phyloP scores from a whole-genome alignment of 2,329 filamentous ascomycete genomes.

The Cladobotryum protrusum region DNA sequence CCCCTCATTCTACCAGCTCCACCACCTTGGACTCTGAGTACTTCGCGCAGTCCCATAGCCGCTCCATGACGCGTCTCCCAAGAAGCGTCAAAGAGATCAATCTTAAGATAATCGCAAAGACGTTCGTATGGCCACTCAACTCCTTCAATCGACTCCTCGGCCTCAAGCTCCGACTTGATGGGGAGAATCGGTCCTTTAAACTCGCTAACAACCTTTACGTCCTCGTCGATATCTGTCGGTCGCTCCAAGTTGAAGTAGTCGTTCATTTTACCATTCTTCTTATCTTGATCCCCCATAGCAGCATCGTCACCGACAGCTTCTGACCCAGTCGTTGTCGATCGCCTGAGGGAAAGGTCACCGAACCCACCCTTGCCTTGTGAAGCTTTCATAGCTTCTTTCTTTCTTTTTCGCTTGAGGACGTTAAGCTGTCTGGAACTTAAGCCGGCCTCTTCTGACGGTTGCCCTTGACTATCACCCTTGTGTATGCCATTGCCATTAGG shows the following conservation, averaged over 20 bases:
- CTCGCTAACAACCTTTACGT: slow-evolving; percentile 86
- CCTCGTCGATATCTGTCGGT: slow-evolving; percentile 72
- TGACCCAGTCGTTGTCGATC: slow-evolving; percentile 53
- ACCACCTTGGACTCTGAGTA: slow-evolving; percentile 82
- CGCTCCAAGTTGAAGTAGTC: slow-evolving; percentile 93
- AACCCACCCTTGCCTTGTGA: slow-evolving; percentile 80
- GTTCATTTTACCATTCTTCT: slow-evolving; percentile 57
- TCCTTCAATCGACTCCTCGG: slow-evolving; percentile 69
- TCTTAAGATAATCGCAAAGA: slow-evolving; percentile 85
- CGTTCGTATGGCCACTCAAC: slow-evolving; percentile 91
- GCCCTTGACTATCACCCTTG: slow-evolving; percentile 34
- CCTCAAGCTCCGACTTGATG: slow-evolving; percentile 80
- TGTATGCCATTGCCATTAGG: slow-evolving; percentile 27
- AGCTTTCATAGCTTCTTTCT: slow-evolving; percentile 80
- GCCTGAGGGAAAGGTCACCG: slow-evolving; percentile 73
- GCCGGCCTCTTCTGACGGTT: slow-evolving; percentile 56
- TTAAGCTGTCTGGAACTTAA: slow-evolving; percentile 93
- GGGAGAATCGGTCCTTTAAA: slow-evolving; percentile 80
- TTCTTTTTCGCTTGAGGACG: slow-evolving; percentile 87
- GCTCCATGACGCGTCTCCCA: slow-evolving; percentile 98
- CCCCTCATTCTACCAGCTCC: slow-evolving; percentile 75
- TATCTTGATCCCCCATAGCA: slow-evolving; percentile 46
- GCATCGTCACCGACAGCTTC: slow-evolving; percentile 58
- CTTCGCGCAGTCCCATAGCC: slow-evolving; percentile 87
- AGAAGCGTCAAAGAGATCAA: slow-evolving; percentile 86